Percentiles rank a stretch among this genome's conserved stretches.
phyloP scores from a whole-genome alignment of 345 rosid species.

The Euphorbia peplus region DNA sequence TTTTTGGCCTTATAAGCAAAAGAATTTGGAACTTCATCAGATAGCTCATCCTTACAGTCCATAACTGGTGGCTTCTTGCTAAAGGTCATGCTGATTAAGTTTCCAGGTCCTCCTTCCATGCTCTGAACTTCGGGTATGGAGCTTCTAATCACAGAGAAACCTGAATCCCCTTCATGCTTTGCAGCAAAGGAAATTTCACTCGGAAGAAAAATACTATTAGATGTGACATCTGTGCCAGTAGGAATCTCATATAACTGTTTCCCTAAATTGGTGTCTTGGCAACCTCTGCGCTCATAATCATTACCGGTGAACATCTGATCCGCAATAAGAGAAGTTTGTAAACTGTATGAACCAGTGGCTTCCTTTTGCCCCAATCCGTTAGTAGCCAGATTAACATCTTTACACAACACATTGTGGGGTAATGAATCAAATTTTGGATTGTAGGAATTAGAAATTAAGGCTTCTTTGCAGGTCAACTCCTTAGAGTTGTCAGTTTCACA shows the following conservation, averaged over 20 bases:
- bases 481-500: conserved; percentile 28
- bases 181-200: conserved; percentile 22
- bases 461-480: conserved; percentile 24
- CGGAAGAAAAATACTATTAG: conserved; percentile 19
- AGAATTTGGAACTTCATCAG: conserved; percentile 29
- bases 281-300: conserved; percentile 7
- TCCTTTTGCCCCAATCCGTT: conserved; percentile 29
- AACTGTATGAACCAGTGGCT: conserved; percentile 22
- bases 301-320: conserved; percentile 13
- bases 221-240: conserved; percentile 19
- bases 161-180: conserved; percentile 24
- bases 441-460: conserved; percentile 24
- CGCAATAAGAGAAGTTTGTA: conserved; percentile 23
- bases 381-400: conserved; percentile 22
- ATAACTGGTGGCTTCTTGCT: conserved; percentile 47
- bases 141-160: conserved; percentile 17
- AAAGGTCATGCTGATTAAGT: conserved; percentile 44
- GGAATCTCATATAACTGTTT: conserved; percentile 22
- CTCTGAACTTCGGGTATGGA: conserved; percentile 18
- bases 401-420: conserved; percentile 11
- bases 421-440: conserved; percentile 16
- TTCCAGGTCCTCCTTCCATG: conserved; percentile 25
- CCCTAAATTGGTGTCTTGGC: conserved; percentile 14
- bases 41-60: conserved; percentile 35
- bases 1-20: conserved; percentile 27